A percentile compares a stretch with the other conserved stretches of the same genome.
Evolutionary conservation across 2,329 filamentous ascomycete species (phyloP).

Genomic region (Aulographum hederae): DNA sequence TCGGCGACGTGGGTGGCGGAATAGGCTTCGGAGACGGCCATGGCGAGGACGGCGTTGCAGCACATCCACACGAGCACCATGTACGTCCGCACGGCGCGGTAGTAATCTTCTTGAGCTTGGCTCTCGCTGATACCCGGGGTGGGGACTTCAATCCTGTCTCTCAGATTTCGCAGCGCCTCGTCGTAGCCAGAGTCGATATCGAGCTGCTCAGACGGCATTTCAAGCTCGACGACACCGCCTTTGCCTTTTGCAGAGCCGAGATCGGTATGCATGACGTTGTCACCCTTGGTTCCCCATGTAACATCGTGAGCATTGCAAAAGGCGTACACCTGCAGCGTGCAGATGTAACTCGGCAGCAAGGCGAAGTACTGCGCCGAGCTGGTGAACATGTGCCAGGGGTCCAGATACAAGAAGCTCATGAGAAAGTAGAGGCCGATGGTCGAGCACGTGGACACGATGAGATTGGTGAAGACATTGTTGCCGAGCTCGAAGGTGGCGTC

Average conservation of each 20-base stretch:
- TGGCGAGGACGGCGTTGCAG: conserved; percentile 77
- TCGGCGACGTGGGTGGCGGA: conserved; percentile 48
- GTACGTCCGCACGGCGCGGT: conserved; percentile 91
- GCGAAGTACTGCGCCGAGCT: conserved; percentile 82
- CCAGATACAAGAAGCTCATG: conserved; percentile 91
- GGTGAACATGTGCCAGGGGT: conserved; percentile 99
- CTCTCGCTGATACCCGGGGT: conserved; percentile 42
- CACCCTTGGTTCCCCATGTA: conserved; percentile 96
- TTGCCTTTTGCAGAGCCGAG: conserved; percentile 63
- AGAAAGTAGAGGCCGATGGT: conserved; percentile 90
- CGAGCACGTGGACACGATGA: conserved; percentile 75
- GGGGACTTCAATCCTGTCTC: conserved; percentile 76
- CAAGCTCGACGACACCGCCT: conserved; percentile 66
- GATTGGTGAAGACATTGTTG: conserved; percentile 84
- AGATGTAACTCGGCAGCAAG: conserved; percentile 84
- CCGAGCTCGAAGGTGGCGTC: conserved; percentile 41
- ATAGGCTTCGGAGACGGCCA: conserved; percentile 83
- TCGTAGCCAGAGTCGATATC: conserved; percentile 98
- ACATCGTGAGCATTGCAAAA: conserved; percentile 99
- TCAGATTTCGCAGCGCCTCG: conserved; percentile 86
- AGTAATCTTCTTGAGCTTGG: conserved; percentile 95
- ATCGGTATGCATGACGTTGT: conserved; percentile 88
- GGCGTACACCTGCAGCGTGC: conserved; percentile 91
- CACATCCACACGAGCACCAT: conserved; percentile 95
- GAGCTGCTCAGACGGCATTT: conserved; percentile 95